Percentiles rank a stretch among this genome's conserved stretches.
Conservation (phyloP, 495 filamentous ascomycete genomes). For the Penicillium arizonense region DNA sequence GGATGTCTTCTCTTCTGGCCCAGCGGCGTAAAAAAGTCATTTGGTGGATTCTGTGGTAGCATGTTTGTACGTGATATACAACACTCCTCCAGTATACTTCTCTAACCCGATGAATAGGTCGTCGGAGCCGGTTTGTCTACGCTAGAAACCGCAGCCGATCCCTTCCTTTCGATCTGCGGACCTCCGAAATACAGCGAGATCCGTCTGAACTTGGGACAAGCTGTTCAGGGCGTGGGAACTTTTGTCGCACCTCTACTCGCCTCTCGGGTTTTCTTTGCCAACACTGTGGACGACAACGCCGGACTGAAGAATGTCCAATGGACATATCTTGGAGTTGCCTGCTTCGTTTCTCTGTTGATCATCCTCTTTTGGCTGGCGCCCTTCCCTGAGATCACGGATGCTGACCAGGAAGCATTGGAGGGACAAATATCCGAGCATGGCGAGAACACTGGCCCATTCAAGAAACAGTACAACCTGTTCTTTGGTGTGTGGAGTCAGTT, state of each 20-base stretch:
- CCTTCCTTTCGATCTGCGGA: conserved; percentile 68
- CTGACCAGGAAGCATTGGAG: conserved; percentile 63
- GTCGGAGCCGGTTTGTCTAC: conserved; percentile 68
- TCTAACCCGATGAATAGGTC: conserved; percentile 26
- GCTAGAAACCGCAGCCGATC: conserved; percentile 73
- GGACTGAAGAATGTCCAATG: conserved; percentile 63
- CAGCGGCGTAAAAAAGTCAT: conserved; percentile 55
- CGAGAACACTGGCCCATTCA: conserved; percentile 50
- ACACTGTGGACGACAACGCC: conserved; percentile 47
- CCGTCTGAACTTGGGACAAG: conserved; percentile 66
- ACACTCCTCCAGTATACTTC: too few species aligned
- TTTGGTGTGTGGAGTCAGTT: conserved; percentile 66
- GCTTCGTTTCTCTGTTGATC: conserved; percentile 65
- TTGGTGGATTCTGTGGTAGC: conserved; percentile 66
- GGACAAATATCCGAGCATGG: conserved; percentile 26
- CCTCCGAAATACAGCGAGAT: conserved; percentile 67
- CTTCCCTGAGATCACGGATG: conserved; percentile 73
- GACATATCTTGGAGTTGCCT: conserved; percentile 71
- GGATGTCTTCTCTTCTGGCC: conserved; percentile 66
- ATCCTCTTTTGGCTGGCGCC: conserved; percentile 61
- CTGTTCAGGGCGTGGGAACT: conserved; percentile 64
- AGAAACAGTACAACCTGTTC: conserved; percentile 66
- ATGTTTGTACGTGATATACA: conserved; percentile 44
- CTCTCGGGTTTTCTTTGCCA: conserved; percentile 65
- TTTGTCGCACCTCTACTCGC: conserved; percentile 63